phyloP scores from a whole-genome alignment of 805 yeast genomes.

The Saccharomycopsis sp. region DNA sequence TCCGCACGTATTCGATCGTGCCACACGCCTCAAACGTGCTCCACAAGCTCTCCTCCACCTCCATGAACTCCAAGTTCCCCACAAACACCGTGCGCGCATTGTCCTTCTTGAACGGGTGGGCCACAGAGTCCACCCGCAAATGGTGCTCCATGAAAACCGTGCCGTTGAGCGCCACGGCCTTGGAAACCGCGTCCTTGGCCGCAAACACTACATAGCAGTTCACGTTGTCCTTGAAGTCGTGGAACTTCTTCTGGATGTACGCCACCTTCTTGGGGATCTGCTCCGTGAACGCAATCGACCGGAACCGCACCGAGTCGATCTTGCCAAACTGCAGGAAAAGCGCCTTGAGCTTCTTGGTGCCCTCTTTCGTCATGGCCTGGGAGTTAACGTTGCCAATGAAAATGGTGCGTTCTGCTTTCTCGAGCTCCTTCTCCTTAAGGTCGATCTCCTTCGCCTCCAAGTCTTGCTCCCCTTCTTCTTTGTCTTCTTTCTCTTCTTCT shows the following conservation, averaged over 20 bases:
- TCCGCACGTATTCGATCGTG: constrained; percentile 75
- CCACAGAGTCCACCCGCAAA: constrained; percentile 83
- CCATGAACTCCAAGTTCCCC: constrained; percentile 91
- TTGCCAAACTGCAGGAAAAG: constrained; percentile 38
- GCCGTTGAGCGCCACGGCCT: constrained; percentile 52
- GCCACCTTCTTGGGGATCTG: constrained; percentile 90
- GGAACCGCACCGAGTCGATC: constrained; percentile 73
- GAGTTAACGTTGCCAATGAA: constrained; percentile 82
- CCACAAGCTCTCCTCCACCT: constrained; percentile 85
- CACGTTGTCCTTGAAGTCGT: constrained; percentile 66
- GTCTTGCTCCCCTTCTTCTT: constrained; percentile 3
- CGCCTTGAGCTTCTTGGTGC: constrained; percentile 55
- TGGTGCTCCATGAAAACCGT: constrained; percentile 61
- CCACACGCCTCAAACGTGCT: constrained; percentile 59
- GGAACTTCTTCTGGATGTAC: constrained; percentile 63
- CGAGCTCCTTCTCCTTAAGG: constrained; percentile 39
- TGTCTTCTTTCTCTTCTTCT: constrained; percentile 4
- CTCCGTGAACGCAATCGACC: constrained; percentile 86
- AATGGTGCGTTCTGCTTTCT: constrained; percentile 74
- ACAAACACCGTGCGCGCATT: constrained; percentile 78
- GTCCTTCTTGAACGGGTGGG: constrained; percentile 83
- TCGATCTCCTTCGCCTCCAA: constrained; percentile 6
- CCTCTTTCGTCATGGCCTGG: constrained; percentile 54
- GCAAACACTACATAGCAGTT: constrained; percentile 84
- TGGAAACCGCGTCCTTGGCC: constrained; percentile 35